A percentile compares a stretch with the other conserved stretches of the same genome.
phyloP scores from a whole-genome alignment of 2,329 filamentous ascomycete species.

The Xylaria sp. region DNA sequence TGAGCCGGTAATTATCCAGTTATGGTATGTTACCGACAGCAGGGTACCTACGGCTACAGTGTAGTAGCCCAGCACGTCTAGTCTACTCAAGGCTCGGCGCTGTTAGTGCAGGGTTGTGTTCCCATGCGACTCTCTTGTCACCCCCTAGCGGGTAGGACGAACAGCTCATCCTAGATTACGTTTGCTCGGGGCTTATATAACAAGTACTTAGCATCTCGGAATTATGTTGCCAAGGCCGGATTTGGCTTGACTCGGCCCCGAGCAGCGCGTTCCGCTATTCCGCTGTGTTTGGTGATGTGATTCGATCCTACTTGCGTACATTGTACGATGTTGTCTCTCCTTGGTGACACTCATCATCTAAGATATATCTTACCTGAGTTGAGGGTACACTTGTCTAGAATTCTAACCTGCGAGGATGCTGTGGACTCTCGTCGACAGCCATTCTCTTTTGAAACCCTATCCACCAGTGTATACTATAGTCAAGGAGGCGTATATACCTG shows the following conservation, averaged over 20 bases:
- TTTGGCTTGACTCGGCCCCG: neutral
- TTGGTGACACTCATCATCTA: neutral
- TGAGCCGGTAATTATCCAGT: neutral
- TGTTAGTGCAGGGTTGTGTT: neutral
- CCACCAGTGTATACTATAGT: neutral
- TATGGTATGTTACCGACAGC: neutral
- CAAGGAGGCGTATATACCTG: too few relatives aligned
- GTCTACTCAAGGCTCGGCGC: neutral
- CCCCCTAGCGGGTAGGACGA: constrained; percentile 6
- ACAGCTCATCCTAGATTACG: constrained; percentile 24
- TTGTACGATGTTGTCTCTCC: neutral
- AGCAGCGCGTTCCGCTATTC: neutral
- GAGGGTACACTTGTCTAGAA: too few relatives aligned
- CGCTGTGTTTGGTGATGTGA: neutral
- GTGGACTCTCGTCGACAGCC: neutral
- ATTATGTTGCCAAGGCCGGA: neutral
- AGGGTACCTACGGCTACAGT: neutral
- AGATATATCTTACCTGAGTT: neutral
- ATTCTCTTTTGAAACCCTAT: neutral
- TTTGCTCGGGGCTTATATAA: constrained; percentile 9
- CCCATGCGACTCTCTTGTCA: neutral
- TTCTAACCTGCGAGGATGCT: neutral
- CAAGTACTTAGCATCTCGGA: neutral
- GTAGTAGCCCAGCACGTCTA: too few relatives aligned
- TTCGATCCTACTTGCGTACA: neutral